Percentiles rank a stretch among this genome's conserved stretches.
These are phyloP conservation scores for Rhizophora apiculata DNA, from an alignment of 345 rosid species.

Conservation along the genomic window DNA sequence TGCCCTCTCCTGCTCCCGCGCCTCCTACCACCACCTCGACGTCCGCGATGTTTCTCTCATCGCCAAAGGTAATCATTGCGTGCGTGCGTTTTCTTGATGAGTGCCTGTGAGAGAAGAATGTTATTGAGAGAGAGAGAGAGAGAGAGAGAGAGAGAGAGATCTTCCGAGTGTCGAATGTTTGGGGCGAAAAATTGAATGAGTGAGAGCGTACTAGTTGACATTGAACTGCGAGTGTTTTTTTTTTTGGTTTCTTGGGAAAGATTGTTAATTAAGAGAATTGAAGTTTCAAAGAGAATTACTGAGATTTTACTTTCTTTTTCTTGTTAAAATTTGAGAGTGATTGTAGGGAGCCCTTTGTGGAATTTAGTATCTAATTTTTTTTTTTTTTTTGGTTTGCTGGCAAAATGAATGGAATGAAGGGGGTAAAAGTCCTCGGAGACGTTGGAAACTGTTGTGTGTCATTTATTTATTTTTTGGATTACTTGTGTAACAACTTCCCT, in stretches of 20 bases:
- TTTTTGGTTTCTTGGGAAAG: no score
- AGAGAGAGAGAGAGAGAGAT: no score
- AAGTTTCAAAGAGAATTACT: no score
- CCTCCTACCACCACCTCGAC: slow-evolving; percentile 62
- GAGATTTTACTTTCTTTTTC: neutral
- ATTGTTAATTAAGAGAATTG: no score
- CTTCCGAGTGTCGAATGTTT: no score
- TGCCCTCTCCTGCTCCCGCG: slow-evolving; percentile 63
- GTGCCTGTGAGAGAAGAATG: slow-evolving; percentile 2
- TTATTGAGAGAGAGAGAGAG: no score
- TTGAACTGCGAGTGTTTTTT: no score
- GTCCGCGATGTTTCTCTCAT: slow-evolving; percentile 61
- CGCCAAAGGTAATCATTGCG: slow-evolving; percentile 39
- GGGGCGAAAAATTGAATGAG: no score
- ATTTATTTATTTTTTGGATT: no score
- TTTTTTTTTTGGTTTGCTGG: neutral
- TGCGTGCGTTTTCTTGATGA: slow-evolving; percentile 7
- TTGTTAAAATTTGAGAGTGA: neutral
- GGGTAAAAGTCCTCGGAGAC: neutral
- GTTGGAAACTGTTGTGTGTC: no score
- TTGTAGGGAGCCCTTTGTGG: neutral
- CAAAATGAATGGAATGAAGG: neutral
- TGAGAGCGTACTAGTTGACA: no score
- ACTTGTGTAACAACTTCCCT: no score
- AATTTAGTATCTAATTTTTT: neutral